Percentiles rank a stretch among this genome's conserved stretches.
Evolutionary conservation across 2,329 filamentous ascomycete genomes (phyloP).

Genomic region (Triangularia setosa): DNA sequence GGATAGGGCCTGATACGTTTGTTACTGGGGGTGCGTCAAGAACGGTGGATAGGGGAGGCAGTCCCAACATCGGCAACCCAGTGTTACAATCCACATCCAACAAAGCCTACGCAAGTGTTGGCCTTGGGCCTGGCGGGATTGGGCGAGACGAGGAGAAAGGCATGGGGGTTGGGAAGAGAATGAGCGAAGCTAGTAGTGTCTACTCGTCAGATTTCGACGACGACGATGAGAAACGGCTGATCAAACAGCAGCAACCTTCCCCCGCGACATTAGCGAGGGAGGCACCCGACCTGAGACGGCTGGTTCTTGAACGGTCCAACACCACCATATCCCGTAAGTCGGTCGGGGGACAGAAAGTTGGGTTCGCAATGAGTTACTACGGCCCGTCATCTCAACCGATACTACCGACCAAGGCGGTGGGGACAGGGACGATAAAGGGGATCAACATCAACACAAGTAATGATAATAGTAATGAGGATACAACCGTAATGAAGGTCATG

Average conservation of each 20-base stretch:
- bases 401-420: background rate
- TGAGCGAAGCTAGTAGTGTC: constrained; percentile 21
- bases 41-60: background rate
- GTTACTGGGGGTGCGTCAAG: background rate
- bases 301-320: background rate
- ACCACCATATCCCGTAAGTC: background rate
- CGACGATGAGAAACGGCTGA: background rate
- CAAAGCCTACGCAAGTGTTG: constrained; percentile 18
- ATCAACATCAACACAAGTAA: background rate
- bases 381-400: background rate
- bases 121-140: background rate
- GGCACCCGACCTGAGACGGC: background rate
- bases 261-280: background rate
- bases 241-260: background rate
- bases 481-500: background rate
- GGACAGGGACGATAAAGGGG: background rate
- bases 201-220: constrained; percentile 19
- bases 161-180: constrained; percentile 1
- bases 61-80: constrained; percentile 25
- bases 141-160: background rate
- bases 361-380: constrained; percentile 7
- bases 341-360: background rate
- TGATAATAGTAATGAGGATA: background rate
- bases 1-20: background rate
- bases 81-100: constrained; percentile 14